Conservation (phyloP, 495 filamentous ascomycete genomes). For the Hyaloscypha bicolor region DNA sequence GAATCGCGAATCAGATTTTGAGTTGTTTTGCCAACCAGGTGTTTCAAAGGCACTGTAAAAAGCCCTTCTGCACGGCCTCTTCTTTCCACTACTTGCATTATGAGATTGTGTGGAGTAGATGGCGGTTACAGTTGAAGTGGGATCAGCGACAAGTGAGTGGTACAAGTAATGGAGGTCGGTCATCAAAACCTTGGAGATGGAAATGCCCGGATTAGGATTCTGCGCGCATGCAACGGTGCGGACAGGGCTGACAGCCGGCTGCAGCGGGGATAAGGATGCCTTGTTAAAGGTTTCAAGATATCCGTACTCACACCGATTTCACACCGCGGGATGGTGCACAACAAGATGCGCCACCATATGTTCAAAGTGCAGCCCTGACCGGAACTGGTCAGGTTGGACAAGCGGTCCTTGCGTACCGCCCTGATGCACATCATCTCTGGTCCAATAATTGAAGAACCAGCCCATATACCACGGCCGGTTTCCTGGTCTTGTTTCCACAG, state of each 20-base stretch:
- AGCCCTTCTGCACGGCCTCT: constrained; percentile 7
- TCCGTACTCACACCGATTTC: constrained; percentile 6
- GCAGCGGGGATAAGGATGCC: constrained; percentile 22
- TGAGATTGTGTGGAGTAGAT: constrained; percentile 10
- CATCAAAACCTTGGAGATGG: constrained; percentile 7
- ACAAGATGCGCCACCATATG: constrained; percentile 13
- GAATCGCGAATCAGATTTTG: neutral
- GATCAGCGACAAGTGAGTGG: constrained; percentile 18
- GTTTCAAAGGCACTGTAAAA: constrained; percentile 16
- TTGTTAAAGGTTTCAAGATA: constrained; percentile 27
- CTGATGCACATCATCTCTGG: constrained; percentile 29
- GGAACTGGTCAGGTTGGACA: constrained; percentile 17
- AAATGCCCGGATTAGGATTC: constrained; percentile 22
- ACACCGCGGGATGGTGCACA: constrained; percentile 9
- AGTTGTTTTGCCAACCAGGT: constrained; percentile 11
- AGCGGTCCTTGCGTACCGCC: constrained; percentile 24
- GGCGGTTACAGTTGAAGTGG: constrained; percentile 19
- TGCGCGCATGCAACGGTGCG: constrained; percentile 21
- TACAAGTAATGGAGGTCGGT: constrained; percentile 2
- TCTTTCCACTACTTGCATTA: neutral
- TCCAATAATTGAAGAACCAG: constrained; percentile 9
- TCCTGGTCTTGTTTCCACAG: constrained; percentile 10
- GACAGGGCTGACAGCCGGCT: constrained; percentile 28
- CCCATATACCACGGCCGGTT: constrained; percentile 14
- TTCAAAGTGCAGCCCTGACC: constrained; percentile 13